Evolutionary conservation across 805 yeast species (phyloP).

Genomic region (Wickerhamomyces hampshirensis): DNA sequence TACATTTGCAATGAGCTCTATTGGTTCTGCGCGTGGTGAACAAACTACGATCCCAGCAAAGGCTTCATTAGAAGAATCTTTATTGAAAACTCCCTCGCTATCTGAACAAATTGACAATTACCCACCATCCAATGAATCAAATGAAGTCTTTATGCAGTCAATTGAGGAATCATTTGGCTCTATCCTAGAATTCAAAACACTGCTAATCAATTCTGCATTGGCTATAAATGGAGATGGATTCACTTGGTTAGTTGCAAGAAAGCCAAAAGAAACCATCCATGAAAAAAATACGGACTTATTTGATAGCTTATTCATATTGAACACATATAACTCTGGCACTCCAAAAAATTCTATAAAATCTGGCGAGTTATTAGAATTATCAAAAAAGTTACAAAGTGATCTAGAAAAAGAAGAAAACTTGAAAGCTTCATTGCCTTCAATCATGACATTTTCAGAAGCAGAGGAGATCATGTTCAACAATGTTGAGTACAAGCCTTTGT

Average conservation of each 20-base stretch:
- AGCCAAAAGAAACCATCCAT: constrained; percentile 19
- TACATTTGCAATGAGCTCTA: constrained; percentile 31
- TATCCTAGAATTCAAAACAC: constrained; percentile 65
- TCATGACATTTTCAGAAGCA: constrained; percentile 36
- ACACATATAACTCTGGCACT: constrained; percentile 87
- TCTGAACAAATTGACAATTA: constrained; percentile 28
- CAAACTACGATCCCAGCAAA: constrained; percentile 7
- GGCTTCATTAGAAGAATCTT: constrained; percentile 17
- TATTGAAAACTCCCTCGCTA: constrained; percentile 42
- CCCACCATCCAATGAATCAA: constrained; percentile 30
- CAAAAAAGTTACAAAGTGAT: constrained; percentile 2
- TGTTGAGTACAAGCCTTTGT: constrained; percentile 45
- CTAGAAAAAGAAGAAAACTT: constrained; percentile 4
- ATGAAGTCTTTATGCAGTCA: constrained; percentile 10
- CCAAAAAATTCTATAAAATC: constrained; percentile 62
- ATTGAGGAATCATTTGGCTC: constrained; percentile 52
- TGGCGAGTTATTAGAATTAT: constrained; percentile 31
- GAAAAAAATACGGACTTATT: constrained; percentile 17
- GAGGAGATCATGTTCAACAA: constrained; percentile 19
- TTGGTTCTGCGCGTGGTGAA: constrained; percentile 26
- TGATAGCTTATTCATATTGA: constrained; percentile 58
- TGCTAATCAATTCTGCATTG: constrained; percentile 62
- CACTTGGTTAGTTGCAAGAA: constrained; percentile 78
- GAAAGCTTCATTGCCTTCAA: constrained; percentile 16
- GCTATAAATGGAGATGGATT: constrained; percentile 84